Base-by-base conservation (phyloP, 257 asterid species). In the Haberlea rhodopensis region DNA sequence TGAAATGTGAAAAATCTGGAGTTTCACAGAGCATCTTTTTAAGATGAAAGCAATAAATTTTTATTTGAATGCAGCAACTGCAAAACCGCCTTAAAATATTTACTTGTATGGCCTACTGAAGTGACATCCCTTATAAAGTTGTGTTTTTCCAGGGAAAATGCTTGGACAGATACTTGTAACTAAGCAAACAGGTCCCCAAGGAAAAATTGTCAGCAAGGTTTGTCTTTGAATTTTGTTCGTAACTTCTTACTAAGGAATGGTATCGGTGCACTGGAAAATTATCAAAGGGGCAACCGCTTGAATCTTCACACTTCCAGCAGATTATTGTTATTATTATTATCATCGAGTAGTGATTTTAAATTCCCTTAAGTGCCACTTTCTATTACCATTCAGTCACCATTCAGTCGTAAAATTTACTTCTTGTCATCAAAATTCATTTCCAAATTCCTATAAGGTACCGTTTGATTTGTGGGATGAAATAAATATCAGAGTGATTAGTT, bases 191-290 rank as follows among this genome's bases (percentile, higher is more conserved):
- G 99, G 99, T 58, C 77, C 96, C 62, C 91, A 90, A 73, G 99
- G 99, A 71, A 90, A 86, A 80, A 60, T 90, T 78, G 99, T 94
- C 82, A 89, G 99, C 96, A 94, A 90, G 97, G 99, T 94, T 58
- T 60, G 82, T 45, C 65, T 49, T 31, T 2, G 9, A 31, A 34
- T 1, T 37, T 37, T 37, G 0, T 37, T 37, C n/a, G 13, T 11
- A 37, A 37, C 46, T 37, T 11, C 46, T 32, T 32, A 32, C 9
- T 32, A 37, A 37, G 46, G 4, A 37, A 10, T 11, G n/a, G n/a
- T 37, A 11, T 3, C 1, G 46, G n/a, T 11, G 8, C 13, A 8
- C 16, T 10, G n/a, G 46, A 37, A 37, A 11, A 37, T 37, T 68
- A 21, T 51, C 37, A 53, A 27, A 32, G 54, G 66, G 54, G 66